These are phyloP conservation scores for Lathyrus aphaca DNA, from an alignment of 306 rosid genomes.

Conservation along the genomic window DNA sequence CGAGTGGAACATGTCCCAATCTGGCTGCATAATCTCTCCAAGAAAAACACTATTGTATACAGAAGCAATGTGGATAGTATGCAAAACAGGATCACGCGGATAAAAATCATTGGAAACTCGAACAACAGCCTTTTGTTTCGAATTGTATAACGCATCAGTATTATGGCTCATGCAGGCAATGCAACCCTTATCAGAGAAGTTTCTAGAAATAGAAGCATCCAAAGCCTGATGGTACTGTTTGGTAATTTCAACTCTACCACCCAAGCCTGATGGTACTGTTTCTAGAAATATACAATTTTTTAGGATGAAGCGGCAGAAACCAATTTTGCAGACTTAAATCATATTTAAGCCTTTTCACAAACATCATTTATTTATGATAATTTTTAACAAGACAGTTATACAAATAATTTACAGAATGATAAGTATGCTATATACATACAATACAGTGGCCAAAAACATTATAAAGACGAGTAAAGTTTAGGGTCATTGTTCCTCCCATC, in stretches of 20 bases:
- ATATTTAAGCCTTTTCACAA: background rate
- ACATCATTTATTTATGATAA: background rate
- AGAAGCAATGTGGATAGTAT: slow-evolving; percentile 84
- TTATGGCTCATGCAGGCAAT: slow-evolving; percentile 98
- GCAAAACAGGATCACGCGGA: slow-evolving; percentile 81
- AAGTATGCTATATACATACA: slow-evolving; percentile 1
- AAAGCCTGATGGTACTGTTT: slow-evolving; percentile 81
- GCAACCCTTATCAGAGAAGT: slow-evolving; percentile 78
- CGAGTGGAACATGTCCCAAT: slow-evolving; percentile 99
- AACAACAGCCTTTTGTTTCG: slow-evolving; percentile 78
- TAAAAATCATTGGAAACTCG: slow-evolving; percentile 91
- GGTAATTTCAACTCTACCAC: slow-evolving; percentile 86
- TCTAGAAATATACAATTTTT: background rate
- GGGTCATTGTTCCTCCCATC: background rate
- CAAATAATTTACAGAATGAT: background rate
- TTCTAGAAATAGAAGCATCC: slow-evolving; percentile 77
- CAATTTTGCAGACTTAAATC: background rate
- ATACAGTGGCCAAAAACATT: background rate
- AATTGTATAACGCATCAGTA: slow-evolving; percentile 82
- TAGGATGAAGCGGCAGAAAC: background rate
- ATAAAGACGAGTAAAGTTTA: background rate
- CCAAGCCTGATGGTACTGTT: too few relatives aligned
- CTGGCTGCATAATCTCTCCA: slow-evolving; percentile 91
- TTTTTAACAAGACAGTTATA: background rate
- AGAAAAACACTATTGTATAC: slow-evolving; percentile 88